Conservation (phyloP, 257 asterid species). For the Primulina huaijiensis region DNA sequence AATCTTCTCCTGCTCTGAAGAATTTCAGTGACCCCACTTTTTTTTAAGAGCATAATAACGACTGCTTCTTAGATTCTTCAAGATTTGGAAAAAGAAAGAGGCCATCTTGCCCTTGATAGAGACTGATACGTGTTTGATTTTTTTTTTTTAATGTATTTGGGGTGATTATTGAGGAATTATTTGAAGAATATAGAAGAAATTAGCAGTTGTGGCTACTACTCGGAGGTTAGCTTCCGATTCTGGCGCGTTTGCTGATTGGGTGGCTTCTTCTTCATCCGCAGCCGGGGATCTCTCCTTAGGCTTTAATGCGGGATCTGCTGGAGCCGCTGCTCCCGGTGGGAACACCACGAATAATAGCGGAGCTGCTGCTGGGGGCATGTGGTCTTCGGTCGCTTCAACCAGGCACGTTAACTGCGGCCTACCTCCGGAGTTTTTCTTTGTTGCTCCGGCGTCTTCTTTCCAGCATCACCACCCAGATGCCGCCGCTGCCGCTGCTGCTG, state of each 20-base stretch:
- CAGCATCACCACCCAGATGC: constrained; percentile 37
- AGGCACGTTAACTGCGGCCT: constrained; percentile 67
- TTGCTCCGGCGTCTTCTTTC: constrained; percentile 62
- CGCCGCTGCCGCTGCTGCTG: constrained; percentile 24
- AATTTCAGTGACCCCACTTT: constrained; percentile 57
- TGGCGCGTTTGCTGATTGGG: constrained; percentile 74
- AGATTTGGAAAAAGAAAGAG: constrained; percentile 13
- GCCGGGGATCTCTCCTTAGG: constrained; percentile 70
- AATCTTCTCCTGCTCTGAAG: constrained; percentile 41
- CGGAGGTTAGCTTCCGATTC: constrained; percentile 52
- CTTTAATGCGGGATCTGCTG: constrained; percentile 61
- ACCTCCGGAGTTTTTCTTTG: constrained; percentile 57
- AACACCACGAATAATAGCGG: constrained; percentile 15
- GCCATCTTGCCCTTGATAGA: constrained; percentile 19
- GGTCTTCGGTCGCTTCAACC: constrained; percentile 45
- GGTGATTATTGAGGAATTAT: background rate
- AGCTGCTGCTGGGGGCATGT: constrained; percentile 41
- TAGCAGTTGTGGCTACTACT: constrained; percentile 69
- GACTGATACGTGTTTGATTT: constrained; percentile 19
- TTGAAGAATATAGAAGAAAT: constrained; percentile 12
- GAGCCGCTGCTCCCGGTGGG: constrained; percentile 22
- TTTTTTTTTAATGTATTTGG: background rate
- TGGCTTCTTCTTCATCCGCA: constrained; percentile 50
- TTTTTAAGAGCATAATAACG: background rate
- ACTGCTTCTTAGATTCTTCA: constrained; percentile 22